Evolutionary conservation across 2,329 filamentous ascomycete genomes (phyloP).

Genomic region (Chaetomium globosum): DNA sequence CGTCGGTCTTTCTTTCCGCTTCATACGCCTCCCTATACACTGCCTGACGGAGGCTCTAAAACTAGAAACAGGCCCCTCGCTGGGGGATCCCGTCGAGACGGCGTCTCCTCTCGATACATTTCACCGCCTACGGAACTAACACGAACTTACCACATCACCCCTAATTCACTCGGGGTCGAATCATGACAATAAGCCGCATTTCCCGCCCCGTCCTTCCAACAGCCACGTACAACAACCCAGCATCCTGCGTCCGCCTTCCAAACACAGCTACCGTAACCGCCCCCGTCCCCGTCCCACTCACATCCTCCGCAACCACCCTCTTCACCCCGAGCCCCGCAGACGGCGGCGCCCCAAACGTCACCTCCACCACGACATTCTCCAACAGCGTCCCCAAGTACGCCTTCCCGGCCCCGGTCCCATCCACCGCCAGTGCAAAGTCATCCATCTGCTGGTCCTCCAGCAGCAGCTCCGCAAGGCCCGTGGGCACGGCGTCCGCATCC

Average conservation of each 20-base stretch:
- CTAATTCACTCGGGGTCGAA: constrained; percentile 16
- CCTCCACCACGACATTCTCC: constrained; percentile 16
- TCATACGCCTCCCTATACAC: no score
- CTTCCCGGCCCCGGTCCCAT: constrained; percentile 12
- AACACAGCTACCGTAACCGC: constrained; percentile 11
- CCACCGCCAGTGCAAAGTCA: constrained; percentile 23
- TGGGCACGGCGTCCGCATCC: constrained; percentile 55
- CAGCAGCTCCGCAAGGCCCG: constrained; percentile 56
- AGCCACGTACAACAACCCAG: constrained; percentile 17
- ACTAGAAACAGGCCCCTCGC: no score
- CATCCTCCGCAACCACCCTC: constrained; percentile 13
- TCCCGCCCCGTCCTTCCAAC: constrained; percentile 18
- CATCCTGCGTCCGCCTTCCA: constrained; percentile 17
- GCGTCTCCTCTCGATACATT: no score
- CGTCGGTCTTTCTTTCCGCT: no score
- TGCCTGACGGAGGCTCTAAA: no score
- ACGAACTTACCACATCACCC: neutral
- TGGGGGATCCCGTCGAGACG: no score
- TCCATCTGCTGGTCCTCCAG: constrained; percentile 30
- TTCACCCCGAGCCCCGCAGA: constrained; percentile 1
- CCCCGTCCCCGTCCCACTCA: constrained; percentile 14
- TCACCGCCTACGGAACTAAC: no score
- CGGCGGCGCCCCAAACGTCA: constrained; percentile 16
- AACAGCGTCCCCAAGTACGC: constrained; percentile 22
- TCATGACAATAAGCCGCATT: constrained; percentile 6